Evolutionary conservation across 2,329 filamentous ascomycete species (phyloP).

Genomic region (Aspergillus bombycis): DNA sequence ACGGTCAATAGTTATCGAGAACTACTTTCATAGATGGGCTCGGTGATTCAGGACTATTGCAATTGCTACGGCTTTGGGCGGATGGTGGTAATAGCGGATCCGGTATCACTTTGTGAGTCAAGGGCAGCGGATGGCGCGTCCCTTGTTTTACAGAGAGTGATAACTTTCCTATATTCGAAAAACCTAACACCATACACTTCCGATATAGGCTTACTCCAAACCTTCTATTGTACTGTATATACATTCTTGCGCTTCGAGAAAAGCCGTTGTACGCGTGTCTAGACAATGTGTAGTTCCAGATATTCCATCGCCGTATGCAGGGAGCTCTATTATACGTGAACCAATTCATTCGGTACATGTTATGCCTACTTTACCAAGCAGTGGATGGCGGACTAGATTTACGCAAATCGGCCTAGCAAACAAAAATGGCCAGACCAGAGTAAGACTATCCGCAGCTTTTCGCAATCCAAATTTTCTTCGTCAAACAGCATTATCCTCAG

Average conservation of each 20-base stretch:
- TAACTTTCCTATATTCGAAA: too few species aligned
- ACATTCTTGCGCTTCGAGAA: too few species aligned
- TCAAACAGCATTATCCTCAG: slow-evolving; percentile 19
- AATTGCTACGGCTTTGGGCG: not conserved
- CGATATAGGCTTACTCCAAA: too few species aligned
- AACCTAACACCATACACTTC: too few species aligned
- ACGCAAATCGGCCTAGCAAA: not conserved
- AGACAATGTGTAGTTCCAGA: too few species aligned
- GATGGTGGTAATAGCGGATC: not conserved
- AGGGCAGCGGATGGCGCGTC: not conserved
- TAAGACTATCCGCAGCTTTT: slow-evolving; percentile 11
- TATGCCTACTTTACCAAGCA: not conserved
- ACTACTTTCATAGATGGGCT: not conserved
- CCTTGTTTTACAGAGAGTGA: too few species aligned
- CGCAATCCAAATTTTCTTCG: slow-evolving; percentile 14
- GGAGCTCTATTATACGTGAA: not conserved
- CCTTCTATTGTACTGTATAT: too few species aligned
- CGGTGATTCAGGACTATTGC: not conserved
- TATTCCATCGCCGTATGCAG: too few species aligned
- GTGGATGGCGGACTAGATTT: not conserved
- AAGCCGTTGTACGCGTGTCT: too few species aligned
- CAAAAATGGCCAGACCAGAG: not conserved
- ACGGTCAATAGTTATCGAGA: not conserved
- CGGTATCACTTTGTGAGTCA: not conserved
- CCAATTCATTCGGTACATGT: not conserved